phyloP scores from a whole-genome alignment of 1,284 basidiomycete genomes.

The Cryptococcus jaspeensis region DNA sequence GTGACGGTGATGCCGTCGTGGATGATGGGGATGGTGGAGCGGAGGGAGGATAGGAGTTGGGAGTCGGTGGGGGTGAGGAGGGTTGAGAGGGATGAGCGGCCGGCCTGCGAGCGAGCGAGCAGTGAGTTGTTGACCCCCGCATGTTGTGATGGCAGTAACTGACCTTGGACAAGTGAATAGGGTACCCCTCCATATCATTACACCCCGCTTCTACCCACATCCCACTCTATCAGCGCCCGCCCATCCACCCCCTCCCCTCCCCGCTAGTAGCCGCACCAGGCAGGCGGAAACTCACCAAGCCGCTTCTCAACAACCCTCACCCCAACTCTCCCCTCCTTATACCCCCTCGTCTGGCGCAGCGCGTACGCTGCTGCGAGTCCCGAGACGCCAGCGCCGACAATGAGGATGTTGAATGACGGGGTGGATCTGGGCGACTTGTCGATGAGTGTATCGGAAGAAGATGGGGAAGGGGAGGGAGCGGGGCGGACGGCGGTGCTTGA shows the following conservation, averaged over 20 bases:
- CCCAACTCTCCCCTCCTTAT: not conserved
- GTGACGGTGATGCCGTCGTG: slow-evolving; percentile 26
- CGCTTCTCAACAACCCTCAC: slow-evolving; percentile 23
- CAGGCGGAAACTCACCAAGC: slow-evolving; percentile 11
- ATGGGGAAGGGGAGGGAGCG: too few species aligned
- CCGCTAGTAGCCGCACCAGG: too few species aligned
- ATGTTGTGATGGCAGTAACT: not conserved
- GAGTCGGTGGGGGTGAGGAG: slow-evolving; percentile 11
- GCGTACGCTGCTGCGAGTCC: slow-evolving; percentile 25
- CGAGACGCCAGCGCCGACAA: slow-evolving; percentile 30
- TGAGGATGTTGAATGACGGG: slow-evolving; percentile 9
- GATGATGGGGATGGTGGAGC: slow-evolving; percentile 4
- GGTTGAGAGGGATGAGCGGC: slow-evolving; percentile 8
- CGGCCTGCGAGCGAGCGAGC: slow-evolving; percentile 9
- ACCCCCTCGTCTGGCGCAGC: slow-evolving; percentile 6
- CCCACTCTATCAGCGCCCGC: slow-evolving; percentile 6
- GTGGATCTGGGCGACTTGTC: too few species aligned
- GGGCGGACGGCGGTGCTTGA: too few species aligned
- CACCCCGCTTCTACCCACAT: not conserved
- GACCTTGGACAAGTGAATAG: slow-evolving; percentile 26
- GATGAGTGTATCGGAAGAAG: too few species aligned
- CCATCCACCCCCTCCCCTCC: not conserved
- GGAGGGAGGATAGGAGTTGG: not conserved
- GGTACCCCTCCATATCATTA: slow-evolving; percentile 13
- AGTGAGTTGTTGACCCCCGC: not conserved